phyloP scores from a whole-genome alignment of 257 asterid species.

The Agastache rugosa region DNA sequence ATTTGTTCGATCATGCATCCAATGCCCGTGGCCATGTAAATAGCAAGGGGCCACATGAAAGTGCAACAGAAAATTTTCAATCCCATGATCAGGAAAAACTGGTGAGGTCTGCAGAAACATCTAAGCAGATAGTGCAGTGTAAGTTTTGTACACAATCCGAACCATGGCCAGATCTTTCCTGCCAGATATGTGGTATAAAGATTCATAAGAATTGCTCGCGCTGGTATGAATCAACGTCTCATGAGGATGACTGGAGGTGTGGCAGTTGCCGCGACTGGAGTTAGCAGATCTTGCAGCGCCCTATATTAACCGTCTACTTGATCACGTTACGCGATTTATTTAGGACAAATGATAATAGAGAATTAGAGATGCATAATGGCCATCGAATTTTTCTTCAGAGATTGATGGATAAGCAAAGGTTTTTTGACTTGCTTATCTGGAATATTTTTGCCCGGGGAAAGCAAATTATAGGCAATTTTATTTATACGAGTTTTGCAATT shows the following conservation, averaged over 20 bases:
- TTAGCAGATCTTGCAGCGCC: slow-evolving; percentile 29
- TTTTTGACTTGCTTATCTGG: slow-evolving; percentile 43
- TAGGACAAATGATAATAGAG: neutral
- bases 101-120: slow-evolving; percentile 37
- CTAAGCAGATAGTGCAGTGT: slow-evolving; percentile 46
- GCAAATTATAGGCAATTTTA: neutral
- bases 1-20: slow-evolving; percentile 55
- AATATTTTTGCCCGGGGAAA: slow-evolving; percentile 27
- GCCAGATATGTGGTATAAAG: slow-evolving; percentile 64
- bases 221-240: slow-evolving; percentile 57
- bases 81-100: slow-evolving; percentile 44
- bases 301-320: neutral
- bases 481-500: neutral
- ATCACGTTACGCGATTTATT: neutral
- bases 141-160: slow-evolving; percentile 60
- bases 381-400: neutral
- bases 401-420: slow-evolving; percentile 36
- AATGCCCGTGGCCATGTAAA: slow-evolving; percentile 48
- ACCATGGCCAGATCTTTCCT: slow-evolving; percentile 63
- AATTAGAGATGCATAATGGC: neutral
- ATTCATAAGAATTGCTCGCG: slow-evolving; percentile 78
- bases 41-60: slow-evolving; percentile 41
- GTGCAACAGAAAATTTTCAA: slow-evolving; percentile 38
- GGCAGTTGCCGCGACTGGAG: slow-evolving; percentile 78
- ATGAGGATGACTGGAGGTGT: slow-evolving; percentile 70